Conservation (phyloP, 768 basidiomycete species). For the Exsudoporus frostii region DNA sequence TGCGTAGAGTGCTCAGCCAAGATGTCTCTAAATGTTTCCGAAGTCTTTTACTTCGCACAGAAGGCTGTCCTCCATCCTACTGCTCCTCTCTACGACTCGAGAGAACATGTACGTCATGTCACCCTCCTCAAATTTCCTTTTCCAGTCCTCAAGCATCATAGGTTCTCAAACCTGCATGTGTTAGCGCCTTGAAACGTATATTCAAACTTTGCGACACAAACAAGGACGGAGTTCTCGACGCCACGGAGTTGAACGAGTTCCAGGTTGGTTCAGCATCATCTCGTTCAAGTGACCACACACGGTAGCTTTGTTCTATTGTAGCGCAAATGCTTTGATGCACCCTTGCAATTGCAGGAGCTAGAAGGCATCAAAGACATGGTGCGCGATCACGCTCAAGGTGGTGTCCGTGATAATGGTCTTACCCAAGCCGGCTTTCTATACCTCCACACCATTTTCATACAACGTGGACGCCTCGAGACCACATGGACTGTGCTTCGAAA, state of each 20-base stretch:
- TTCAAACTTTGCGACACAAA: constrained; percentile 95
- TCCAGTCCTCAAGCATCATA: constrained; percentile 30
- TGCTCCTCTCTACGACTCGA: constrained; percentile 93
- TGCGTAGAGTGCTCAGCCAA: constrained; percentile 97
- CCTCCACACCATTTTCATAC: constrained; percentile 95
- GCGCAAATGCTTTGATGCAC: constrained; percentile 95
- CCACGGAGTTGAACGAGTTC: constrained; percentile 92
- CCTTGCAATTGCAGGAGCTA: constrained; percentile 87
- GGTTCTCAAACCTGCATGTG: constrained; percentile 91
- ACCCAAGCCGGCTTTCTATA: constrained; percentile 93
- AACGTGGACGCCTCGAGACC: constrained; percentile 90
- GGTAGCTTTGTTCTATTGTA: constrained; percentile 27
- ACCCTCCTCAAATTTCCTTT: background rate
- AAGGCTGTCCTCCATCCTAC: constrained; percentile 97
- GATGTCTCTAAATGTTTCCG: constrained; percentile 86
- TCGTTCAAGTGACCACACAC: background rate
- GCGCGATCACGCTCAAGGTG: constrained; percentile 68
- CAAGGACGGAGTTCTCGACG: constrained; percentile 90
- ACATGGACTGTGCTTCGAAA: constrained; percentile 96
- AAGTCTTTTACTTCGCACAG: constrained; percentile 98
- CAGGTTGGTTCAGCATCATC: constrained; percentile 53
- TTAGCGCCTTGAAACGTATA: constrained; percentile 84
- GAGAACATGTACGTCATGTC: constrained; percentile 75
- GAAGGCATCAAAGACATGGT: constrained; percentile 97
- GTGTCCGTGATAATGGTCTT: constrained; percentile 74